phyloP scores from a whole-genome alignment of 352 stramenopile species.

The Pythium chondricola region DNA sequence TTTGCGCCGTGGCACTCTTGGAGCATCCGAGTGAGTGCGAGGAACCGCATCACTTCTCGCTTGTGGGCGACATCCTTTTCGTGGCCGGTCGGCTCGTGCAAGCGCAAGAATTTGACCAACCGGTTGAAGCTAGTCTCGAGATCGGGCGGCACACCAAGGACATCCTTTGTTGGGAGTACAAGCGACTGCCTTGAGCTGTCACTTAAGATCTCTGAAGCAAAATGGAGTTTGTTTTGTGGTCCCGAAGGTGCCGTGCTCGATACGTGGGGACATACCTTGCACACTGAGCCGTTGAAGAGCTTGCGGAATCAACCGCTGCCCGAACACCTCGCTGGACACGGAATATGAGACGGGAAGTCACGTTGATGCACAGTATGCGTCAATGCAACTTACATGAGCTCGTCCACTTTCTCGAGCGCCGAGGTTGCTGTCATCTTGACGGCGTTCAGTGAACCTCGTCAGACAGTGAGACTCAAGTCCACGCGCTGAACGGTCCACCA shows the following conservation, averaged over 20 bases:
- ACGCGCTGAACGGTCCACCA: too few species aligned
- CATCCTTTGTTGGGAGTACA: slow-evolving; percentile 23
- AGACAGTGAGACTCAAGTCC: too few species aligned
- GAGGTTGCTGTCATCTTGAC: background rate
- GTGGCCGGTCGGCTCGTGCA: slow-evolving; percentile 51
- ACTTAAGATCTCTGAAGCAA: slow-evolving; percentile 40
- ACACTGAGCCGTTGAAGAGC: background rate
- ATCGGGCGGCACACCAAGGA: slow-evolving; percentile 28
- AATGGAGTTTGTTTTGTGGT: background rate
- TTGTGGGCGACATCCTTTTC: slow-evolving; percentile 55
- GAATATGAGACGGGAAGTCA: too few species aligned
- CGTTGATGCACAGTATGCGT: too few species aligned
- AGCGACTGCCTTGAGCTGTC: slow-evolving; percentile 19
- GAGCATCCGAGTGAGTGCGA: slow-evolving; percentile 47
- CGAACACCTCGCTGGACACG: background rate
- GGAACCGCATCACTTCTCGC: slow-evolving; percentile 36
- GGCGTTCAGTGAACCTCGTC: background rate
- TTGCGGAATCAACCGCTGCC: slow-evolving; percentile 1
- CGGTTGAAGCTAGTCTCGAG: slow-evolving; percentile 36
- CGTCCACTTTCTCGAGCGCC: background rate
- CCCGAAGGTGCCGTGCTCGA: background rate
- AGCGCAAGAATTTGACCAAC: slow-evolving; percentile 44
- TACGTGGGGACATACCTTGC: background rate
- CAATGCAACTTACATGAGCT: background rate
- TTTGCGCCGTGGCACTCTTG: slow-evolving; percentile 47